phyloP scores from a whole-genome alignment of 2,329 filamentous ascomycete genomes.

The Cryphonectria parasitica region DNA sequence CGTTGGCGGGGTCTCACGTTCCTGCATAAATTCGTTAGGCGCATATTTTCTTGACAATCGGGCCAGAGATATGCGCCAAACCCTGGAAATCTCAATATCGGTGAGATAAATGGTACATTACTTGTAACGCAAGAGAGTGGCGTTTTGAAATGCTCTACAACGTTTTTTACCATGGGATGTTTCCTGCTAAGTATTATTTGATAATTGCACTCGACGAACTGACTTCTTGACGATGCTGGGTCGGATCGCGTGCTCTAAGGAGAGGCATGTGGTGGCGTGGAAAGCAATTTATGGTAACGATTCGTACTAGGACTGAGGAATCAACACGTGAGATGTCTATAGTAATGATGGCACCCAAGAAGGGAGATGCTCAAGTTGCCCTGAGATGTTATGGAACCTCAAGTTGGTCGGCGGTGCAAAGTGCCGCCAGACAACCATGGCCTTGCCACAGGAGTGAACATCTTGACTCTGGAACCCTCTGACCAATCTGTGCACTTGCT shows the following conservation, averaged over 20 bases:
- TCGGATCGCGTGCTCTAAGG: not conserved
- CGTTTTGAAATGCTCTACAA: not conserved
- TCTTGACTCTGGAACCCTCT: not conserved
- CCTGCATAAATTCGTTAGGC: constrained; percentile 19
- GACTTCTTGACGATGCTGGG: not conserved
- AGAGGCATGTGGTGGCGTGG: not conserved
- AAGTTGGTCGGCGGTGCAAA: not conserved
- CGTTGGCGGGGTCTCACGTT: constrained; percentile 31
- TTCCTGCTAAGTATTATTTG: not conserved
- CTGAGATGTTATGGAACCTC: not conserved
- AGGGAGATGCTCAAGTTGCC: not conserved
- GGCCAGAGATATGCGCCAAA: not conserved
- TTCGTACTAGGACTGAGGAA: not conserved
- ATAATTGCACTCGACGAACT: not conserved
- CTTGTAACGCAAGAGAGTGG: not conserved
- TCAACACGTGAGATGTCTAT: not conserved
- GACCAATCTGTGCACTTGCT: no score
- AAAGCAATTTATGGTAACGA: not conserved
- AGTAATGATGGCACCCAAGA: not conserved
- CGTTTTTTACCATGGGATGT: not conserved
- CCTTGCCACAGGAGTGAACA: not conserved
- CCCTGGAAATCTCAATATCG: no score
- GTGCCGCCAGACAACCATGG: no score
- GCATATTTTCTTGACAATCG: constrained; percentile 2
- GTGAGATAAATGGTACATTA: not conserved